Evolutionary conservation across 306 rosid species (phyloP).

Genomic region (Medicago lupulina): DNA sequence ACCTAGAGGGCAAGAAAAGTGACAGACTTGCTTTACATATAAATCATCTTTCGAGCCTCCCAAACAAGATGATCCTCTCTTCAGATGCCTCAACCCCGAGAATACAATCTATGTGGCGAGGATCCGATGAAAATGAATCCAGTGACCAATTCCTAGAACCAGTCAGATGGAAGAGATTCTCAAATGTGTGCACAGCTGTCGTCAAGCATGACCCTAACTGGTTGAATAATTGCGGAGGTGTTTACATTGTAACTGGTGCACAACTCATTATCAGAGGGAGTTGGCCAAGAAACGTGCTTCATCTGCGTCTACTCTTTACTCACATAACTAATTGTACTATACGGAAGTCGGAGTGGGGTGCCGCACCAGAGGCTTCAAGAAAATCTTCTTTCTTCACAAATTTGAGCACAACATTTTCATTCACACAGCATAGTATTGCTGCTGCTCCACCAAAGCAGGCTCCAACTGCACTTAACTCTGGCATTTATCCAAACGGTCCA

Average conservation of each 20-base stretch:
- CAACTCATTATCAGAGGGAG: constrained; percentile 80
- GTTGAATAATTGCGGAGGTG: constrained; percentile 71
- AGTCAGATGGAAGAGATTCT: constrained; percentile 84
- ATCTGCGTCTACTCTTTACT: constrained; percentile 79
- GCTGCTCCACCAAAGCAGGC: constrained; percentile 74
- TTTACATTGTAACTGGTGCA: constrained; percentile 88
- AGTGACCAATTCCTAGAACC: constrained; percentile 73
- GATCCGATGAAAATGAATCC: constrained; percentile 72
- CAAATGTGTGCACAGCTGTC: constrained; percentile 81
- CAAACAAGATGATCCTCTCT: constrained; percentile 68
- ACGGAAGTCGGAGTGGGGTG: constrained; percentile 80
- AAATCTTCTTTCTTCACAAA: constrained; percentile 83
- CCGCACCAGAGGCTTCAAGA: constrained; percentile 73
- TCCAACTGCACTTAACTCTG: constrained; percentile 78
- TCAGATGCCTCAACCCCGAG: constrained; percentile 47
- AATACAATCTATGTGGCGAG: constrained; percentile 65
- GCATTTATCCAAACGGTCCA: constrained; percentile 87
- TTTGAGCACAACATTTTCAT: constrained; percentile 88
- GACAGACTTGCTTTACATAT: constrained; percentile 80
- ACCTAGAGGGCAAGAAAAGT: constrained; percentile 83
- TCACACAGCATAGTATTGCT: constrained; percentile 70
- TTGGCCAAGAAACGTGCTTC: constrained; percentile 91
- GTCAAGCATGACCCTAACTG: constrained; percentile 87
- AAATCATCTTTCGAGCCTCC: constrained; percentile 90
- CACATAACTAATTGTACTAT: constrained; percentile 74